These are phyloP conservation scores for Olyra latifolia DNA, from an alignment of 176 grass and related monocot genomes.

Conservation along the genomic window DNA sequence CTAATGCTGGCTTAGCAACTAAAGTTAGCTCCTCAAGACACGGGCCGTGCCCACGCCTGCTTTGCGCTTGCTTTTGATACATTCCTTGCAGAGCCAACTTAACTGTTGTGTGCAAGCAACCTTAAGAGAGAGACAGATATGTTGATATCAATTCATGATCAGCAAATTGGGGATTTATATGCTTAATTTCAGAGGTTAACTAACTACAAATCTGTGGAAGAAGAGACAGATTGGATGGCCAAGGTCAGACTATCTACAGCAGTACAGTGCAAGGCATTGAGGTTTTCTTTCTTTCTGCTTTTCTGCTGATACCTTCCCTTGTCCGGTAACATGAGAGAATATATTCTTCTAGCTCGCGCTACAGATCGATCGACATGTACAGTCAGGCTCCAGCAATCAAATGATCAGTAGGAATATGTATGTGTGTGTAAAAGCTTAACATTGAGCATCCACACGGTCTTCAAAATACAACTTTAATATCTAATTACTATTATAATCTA, in stretches of 20 bases:
- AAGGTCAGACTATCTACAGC: background rate
- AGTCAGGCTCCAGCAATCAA: background rate
- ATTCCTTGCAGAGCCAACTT: slow-evolving; percentile 16
- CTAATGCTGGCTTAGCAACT: background rate
- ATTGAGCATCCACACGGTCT: too few species aligned
- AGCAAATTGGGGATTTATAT: background rate
- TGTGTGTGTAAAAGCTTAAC: too few species aligned
- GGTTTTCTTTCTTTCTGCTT: background rate
- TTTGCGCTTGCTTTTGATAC: background rate
- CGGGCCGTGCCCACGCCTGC: background rate
- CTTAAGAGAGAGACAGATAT: background rate
- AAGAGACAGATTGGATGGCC: background rate
- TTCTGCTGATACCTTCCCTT: background rate
- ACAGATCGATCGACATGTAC: background rate
- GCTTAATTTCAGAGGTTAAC: background rate
- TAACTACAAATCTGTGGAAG: background rate
- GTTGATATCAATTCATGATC: background rate
- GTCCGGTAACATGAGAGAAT: background rate
- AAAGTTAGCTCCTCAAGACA: background rate
- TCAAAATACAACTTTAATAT: too few species aligned
- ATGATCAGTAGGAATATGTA: background rate
- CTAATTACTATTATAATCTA: too few species aligned
- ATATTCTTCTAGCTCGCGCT: background rate
- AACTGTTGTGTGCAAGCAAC: slow-evolving; percentile 66
- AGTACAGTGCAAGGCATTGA: background rate